Evolutionary conservation across 495 filamentous ascomycete genomes (phyloP), one percentile per base, ranked within the genome.

Genomic region (Neurospora pannonica): DNA sequence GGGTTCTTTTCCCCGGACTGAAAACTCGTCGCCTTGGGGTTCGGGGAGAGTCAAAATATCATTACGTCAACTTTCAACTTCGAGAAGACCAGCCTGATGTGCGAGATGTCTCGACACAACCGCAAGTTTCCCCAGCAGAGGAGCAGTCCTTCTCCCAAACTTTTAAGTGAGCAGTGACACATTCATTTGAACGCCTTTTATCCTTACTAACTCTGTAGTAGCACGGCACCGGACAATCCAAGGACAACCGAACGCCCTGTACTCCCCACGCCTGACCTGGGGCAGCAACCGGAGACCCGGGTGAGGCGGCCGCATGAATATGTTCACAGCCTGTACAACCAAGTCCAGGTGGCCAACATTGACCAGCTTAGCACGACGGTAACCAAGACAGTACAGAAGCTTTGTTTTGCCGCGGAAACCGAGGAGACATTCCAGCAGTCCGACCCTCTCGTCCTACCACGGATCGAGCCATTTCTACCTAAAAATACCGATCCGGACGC

Each of bases 11-110:
- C 75, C 95, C 95, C 2, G 94, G 94, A 62, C 90, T 99, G 21
- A 94, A 97, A 79, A 98, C 96, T 13, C 89, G 96, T 46, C 88
- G 96, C 70, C 86, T 99, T 15, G 96, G 96, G 62, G 94, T 98
- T 48, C 90, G 96, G 28, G 97, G 97, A 54, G 94, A 98, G 83
- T 98, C 97, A 6, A 99, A 99, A 81, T 99, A 99, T 81, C 97
- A 99, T 79, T 99, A 99, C 79, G 93, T 96, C 62, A 93, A 95
- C 79, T 90, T 97, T 79, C 89, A 89, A 3, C 86, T 97, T 39
- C 87, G 84, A 28, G 89, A 92, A 38, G 90, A 92, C 70, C 83
- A 87, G 74, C 84, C 84, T n/a, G 86, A 87, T 7, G 73, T 83
- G 6, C 79, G 80, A n/a, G 84, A 85, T 19, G 48, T 76, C 0